Evolutionary conservation across 163 green algal genomes (phyloP).

Genomic region (Chlamydomonas reinhardtii): DNA sequence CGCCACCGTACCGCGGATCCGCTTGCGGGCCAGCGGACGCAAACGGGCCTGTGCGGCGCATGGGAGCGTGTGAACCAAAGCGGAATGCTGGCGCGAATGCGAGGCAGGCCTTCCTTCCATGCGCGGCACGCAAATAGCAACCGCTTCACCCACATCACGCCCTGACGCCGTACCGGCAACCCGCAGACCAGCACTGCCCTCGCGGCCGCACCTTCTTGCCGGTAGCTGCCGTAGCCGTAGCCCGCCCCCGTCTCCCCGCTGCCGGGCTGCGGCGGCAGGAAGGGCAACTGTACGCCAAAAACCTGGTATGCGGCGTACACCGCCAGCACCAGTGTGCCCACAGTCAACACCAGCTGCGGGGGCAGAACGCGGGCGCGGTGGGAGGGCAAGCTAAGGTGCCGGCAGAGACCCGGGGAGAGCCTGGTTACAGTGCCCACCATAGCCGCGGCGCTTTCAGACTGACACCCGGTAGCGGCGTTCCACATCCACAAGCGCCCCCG

Average conservation of each 20-base stretch:
- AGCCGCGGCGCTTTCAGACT: too few relatives aligned
- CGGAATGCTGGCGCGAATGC: neutral
- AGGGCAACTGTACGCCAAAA: conserved; percentile 48
- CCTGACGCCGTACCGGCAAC: neutral
- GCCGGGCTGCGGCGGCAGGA: neutral
- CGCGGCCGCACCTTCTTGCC: neutral
- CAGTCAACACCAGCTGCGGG: conserved; percentile 39
- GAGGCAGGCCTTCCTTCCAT: too few relatives aligned
- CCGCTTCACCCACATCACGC: neutral
- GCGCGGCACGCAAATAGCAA: neutral
- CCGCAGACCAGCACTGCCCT: neutral
- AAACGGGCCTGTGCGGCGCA: neutral
- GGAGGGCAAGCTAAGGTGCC: neutral
- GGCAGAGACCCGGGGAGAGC: too few relatives aligned
- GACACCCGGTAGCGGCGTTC: too few relatives aligned
- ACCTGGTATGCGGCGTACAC: conserved; percentile 51
- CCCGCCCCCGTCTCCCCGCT: neutral
- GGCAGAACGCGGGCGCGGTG: neutral
- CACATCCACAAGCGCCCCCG: too few relatives aligned
- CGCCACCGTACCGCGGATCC: neutral
- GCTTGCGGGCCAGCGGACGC: neutral
- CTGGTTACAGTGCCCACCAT: too few relatives aligned
- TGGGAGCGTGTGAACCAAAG: too few relatives aligned
- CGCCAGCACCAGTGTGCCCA: conserved; percentile 45
- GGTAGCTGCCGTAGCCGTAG: neutral